Percentiles rank a stretch among this genome's conserved stretches.
Evolutionary conservation across 2,329 filamentous ascomycete species (phyloP).

Genomic region (Fusarium marasasianum): DNA sequence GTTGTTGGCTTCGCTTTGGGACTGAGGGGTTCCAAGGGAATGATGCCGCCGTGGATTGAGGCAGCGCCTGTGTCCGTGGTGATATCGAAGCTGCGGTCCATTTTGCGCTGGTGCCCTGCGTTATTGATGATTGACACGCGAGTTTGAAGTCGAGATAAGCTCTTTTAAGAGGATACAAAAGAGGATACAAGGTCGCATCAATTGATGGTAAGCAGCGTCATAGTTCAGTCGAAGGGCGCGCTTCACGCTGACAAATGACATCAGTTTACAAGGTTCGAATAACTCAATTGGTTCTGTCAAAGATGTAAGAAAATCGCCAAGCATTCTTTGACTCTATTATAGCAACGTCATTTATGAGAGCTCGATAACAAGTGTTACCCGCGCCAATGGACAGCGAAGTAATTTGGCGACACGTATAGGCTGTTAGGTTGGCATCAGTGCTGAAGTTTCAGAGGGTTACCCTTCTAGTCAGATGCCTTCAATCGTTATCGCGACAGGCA

Average conservation of each 20-base stretch:
- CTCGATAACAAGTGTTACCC: background rate
- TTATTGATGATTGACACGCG: rapidly evolving
- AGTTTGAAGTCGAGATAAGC: background rate
- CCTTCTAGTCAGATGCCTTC: background rate
- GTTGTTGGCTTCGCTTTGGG: background rate
- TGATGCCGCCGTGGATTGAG: slow-evolving; percentile 1
- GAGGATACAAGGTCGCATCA: too few species aligned
- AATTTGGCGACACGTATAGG: too few species aligned
- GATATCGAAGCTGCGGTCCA: slow-evolving; percentile 10
- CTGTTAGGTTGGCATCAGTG: background rate
- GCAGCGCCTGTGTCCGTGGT: background rate
- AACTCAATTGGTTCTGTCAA: background rate
- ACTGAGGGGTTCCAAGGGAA: background rate
- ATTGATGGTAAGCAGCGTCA: background rate
- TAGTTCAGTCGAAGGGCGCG: background rate
- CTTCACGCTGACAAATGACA: slow-evolving; percentile 3
- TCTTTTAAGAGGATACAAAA: background rate
- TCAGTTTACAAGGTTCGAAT: background rate
- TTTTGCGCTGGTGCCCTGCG: rapidly evolving
- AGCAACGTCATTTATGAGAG: background rate
- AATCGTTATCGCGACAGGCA: too few species aligned
- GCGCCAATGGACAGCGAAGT: background rate
- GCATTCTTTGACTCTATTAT: background rate
- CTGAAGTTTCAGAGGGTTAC: rapidly evolving
- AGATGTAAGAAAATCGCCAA: background rate